phyloP scores from a whole-genome alignment of 306 rosid genomes.

The Prinsepia uniflora region DNA sequence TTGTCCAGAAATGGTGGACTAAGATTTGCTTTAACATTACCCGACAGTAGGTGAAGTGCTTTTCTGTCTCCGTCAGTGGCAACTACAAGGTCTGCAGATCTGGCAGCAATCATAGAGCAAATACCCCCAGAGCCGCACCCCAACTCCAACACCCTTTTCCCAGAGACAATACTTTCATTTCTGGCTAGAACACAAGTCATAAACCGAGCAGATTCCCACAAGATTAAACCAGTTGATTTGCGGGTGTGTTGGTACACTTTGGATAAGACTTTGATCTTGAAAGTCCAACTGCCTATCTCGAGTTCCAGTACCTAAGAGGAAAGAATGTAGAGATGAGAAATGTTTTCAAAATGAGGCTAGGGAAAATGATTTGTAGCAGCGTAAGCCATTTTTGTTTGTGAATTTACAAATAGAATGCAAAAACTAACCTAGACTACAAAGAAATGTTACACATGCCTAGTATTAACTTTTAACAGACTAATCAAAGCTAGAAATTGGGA shows the following conservation, averaged over 20 bases:
- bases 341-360: not conserved
- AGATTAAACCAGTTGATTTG: constrained; percentile 88
- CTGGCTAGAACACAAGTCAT: constrained; percentile 74
- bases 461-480: not conserved
- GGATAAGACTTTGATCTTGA: constrained; percentile 62
- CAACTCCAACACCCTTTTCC: constrained; percentile 77
- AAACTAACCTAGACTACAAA: too few species aligned
- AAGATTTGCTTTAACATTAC: constrained; percentile 64
- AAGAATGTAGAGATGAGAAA: constrained; percentile 9
- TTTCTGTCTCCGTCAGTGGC: constrained; percentile 81
- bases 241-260: constrained; percentile 83
- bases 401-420: too few species aligned
- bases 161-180: constrained; percentile 65
- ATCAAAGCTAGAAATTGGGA: not conserved
- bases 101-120: constrained; percentile 76
- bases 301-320: constrained; percentile 43
- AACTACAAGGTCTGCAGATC: constrained; percentile 53
- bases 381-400: too few species aligned
- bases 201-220: constrained; percentile 93
- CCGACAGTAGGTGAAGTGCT: constrained; percentile 57
- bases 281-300: constrained; percentile 50
- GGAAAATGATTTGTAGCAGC: too few species aligned
- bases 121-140: constrained; percentile 87
- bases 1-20: constrained; percentile 39
- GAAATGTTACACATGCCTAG: too few species aligned